Evolutionary conservation across 495 filamentous ascomycete species (phyloP).

Genomic region (Alectoria sarmentosa): DNA sequence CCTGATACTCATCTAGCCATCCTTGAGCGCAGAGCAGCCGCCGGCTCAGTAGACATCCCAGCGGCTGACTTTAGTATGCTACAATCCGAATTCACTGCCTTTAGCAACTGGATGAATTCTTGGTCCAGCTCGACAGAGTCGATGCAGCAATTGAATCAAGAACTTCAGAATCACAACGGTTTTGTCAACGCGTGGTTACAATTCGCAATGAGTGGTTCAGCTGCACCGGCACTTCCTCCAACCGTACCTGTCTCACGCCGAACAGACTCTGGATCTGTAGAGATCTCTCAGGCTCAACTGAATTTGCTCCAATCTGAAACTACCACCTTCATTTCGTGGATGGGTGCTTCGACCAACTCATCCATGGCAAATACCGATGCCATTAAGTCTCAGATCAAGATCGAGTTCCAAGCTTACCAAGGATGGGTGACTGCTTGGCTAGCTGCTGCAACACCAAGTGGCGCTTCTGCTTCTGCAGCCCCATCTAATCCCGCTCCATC

Average conservation of each 20-base stretch:
- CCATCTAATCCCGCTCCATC: constrained; percentile 1
- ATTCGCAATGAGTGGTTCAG: constrained; percentile 3
- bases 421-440: constrained; percentile 23
- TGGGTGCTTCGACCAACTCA: neutral
- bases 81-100: constrained; percentile 21
- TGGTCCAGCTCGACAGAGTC: constrained; percentile 15
- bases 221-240: neutral
- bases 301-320: neutral
- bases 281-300: constrained; percentile 2
- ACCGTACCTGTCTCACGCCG: neutral
- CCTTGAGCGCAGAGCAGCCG: constrained; percentile 10
- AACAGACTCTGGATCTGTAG: neutral
- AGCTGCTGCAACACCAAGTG: constrained; percentile 7
- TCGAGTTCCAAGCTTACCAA: constrained; percentile 15
- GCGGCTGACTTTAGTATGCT: constrained; percentile 17
- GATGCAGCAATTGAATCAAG: constrained; percentile 20
- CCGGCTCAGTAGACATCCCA: constrained; percentile 10
- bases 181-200: constrained; percentile 21
- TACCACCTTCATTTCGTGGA: neutral
- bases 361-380: neutral
- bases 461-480: constrained; percentile 6
- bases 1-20: constrained; percentile 7
- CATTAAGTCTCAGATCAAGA: neutral
- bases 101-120: constrained; percentile 20
- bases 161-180: constrained; percentile 21